phyloP scores from a whole-genome alignment of 441 rosid genomes.

The Euphorbia schlechtendalii region DNA sequence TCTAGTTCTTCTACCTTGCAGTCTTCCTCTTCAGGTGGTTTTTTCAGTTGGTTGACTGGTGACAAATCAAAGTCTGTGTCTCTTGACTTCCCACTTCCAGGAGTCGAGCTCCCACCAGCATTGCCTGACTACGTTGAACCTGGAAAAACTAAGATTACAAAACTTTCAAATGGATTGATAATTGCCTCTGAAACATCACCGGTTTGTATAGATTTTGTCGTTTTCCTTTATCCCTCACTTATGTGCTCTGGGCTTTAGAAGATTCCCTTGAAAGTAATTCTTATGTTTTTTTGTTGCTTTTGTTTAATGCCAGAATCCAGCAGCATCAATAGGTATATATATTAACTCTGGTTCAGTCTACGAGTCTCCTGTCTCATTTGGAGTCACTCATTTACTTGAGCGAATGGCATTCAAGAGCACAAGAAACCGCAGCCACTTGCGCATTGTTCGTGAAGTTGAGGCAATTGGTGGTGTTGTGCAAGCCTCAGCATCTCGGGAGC shows the following conservation, averaged over 20 bases:
- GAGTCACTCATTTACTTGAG: conserved; percentile 79
- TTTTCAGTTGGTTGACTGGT: conserved; percentile 64
- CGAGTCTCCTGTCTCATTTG: conserved; percentile 62
- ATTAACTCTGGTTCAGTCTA: conserved; percentile 75
- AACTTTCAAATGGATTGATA: conserved; percentile 12
- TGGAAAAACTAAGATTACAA: conserved; percentile 25
- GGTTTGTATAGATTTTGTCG: conserved; percentile 23
- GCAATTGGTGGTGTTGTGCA: conserved; percentile 76
- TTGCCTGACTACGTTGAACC: conserved; percentile 65
- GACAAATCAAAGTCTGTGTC: conserved; percentile 34
- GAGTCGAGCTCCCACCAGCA: conserved; percentile 52
- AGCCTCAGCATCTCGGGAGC: conserved; percentile 82
- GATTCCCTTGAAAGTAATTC: conserved; percentile 6
- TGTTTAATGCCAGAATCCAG: conserved; percentile 46
- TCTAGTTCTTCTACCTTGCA: conserved; percentile 47
- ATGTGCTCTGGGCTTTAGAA: background rate
- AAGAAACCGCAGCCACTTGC: conserved; percentile 60
- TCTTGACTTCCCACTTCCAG: conserved; percentile 53
- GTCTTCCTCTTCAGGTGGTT: conserved; percentile 39
- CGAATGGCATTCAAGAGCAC: conserved; percentile 90
- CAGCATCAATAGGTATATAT: conserved; percentile 77
- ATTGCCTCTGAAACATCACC: conserved; percentile 61
- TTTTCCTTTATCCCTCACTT: background rate
- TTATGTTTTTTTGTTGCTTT: conserved; percentile 15
- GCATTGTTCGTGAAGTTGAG: conserved; percentile 80